Percentiles rank a stretch among this genome's conserved stretches.
These are phyloP conservation scores for Cryptococcus maquisensis DNA, from an alignment of 1,284 basidiomycete species.

Conservation along the genomic window DNA sequence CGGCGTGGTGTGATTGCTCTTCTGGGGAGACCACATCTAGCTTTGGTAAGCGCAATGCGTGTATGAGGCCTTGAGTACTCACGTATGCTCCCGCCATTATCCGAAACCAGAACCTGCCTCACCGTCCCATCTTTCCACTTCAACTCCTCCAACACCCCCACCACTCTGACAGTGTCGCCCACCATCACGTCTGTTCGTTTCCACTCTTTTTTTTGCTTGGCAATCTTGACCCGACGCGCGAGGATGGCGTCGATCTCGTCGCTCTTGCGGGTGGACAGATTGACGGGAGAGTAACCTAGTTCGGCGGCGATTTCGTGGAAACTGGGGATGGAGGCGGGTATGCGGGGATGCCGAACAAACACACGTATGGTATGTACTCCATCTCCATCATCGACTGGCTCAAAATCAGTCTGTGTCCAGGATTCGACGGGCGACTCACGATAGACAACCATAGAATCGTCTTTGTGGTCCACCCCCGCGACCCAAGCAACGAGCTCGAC, in stretches of 20 bases:
- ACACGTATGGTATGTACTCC: slow-evolving; percentile 28
- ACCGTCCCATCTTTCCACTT: slow-evolving; percentile 14
- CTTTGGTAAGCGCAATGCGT: background rate
- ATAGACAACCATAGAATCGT: slow-evolving; percentile 23
- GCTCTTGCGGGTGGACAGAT: background rate
- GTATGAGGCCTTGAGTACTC: slow-evolving; percentile 6
- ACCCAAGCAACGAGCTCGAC: slow-evolving; percentile 44
- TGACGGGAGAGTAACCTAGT: background rate
- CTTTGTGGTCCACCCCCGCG: slow-evolving; percentile 38
- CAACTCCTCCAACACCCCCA: slow-evolving; percentile 40
- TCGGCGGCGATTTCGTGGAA: background rate
- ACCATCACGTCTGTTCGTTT: slow-evolving; percentile 27
- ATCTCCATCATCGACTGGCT: slow-evolving; percentile 42
- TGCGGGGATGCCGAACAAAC: slow-evolving; percentile 15
- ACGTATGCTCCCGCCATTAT: slow-evolving; percentile 35
- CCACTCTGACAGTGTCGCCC: slow-evolving; percentile 37
- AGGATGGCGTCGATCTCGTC: background rate
- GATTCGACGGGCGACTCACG: slow-evolving; percentile 13
- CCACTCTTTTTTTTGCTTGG: background rate
- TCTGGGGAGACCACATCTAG: slow-evolving; percentile 38
- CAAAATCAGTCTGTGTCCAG: background rate
- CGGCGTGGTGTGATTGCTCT: slow-evolving; percentile 24
- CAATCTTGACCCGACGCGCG: no score
- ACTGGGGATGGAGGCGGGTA: background rate
- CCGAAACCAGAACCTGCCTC: slow-evolving; percentile 34